Evolutionary conservation across 2,329 filamentous ascomycete genomes (phyloP).

Genomic region (Hirsutella thompsonii): DNA sequence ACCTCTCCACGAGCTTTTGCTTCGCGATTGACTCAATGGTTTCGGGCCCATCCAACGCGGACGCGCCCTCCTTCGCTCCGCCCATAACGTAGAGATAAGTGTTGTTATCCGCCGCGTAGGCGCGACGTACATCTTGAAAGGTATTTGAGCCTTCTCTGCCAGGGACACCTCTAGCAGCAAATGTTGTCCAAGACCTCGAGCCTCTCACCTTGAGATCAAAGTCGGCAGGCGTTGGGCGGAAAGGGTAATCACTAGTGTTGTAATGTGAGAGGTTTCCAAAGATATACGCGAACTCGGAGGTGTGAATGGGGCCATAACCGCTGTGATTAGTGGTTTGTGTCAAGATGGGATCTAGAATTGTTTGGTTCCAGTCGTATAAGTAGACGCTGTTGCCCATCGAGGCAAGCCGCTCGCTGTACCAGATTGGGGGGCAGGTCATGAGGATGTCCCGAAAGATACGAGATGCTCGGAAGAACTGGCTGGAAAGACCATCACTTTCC

Average conservation of each 20-base stretch:
- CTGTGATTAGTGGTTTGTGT: slow-evolving; percentile 15
- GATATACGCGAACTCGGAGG: slow-evolving; percentile 38
- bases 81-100: slow-evolving; percentile 28
- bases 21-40: slow-evolving; percentile 20
- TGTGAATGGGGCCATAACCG: slow-evolving; percentile 34
- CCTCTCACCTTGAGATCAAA: slow-evolving; percentile 22
- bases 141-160: slow-evolving; percentile 18
- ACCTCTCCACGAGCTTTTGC: slow-evolving; percentile 32
- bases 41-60: slow-evolving; percentile 20
- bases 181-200: slow-evolving; percentile 34
- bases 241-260: slow-evolving; percentile 20
- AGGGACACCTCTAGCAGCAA: slow-evolving; percentile 25
- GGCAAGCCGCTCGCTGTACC: slow-evolving; percentile 25
- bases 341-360: slow-evolving; percentile 33
- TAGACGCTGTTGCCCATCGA: slow-evolving; percentile 26
- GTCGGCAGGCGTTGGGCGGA: slow-evolving; percentile 24
- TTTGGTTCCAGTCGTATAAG: slow-evolving; percentile 40
- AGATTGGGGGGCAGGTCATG: slow-evolving; percentile 33
- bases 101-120: slow-evolving; percentile 16
- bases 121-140: slow-evolving; percentile 25
- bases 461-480: slow-evolving; percentile 35
- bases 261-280: slow-evolving; percentile 33
- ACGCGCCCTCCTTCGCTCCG: slow-evolving; percentile 27
- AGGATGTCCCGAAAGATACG: slow-evolving; percentile 37
- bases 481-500: slow-evolving; percentile 21